These are phyloP conservation scores for Globisporangium abappressorium DNA, from an alignment of 352 stramenopile species.

Conservation along the genomic window DNA sequence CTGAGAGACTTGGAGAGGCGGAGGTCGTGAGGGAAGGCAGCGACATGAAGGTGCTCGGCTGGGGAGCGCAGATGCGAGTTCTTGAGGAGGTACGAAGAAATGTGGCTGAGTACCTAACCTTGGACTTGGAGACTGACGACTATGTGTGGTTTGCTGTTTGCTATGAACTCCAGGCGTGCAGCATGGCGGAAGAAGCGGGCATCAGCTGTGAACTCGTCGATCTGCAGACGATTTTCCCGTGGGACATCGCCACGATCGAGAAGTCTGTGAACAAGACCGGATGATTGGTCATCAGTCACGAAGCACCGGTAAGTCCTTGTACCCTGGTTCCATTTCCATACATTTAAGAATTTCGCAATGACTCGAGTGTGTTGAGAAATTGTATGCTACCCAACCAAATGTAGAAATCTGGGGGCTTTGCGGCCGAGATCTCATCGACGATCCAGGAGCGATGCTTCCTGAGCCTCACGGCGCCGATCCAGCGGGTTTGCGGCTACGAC, in stretches of 20 bases:
- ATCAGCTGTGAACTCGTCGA: slow-evolving; percentile 98
- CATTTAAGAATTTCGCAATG: too few relatives aligned
- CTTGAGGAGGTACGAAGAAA: not conserved
- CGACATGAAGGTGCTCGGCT: too few relatives aligned
- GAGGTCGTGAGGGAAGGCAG: too few relatives aligned
- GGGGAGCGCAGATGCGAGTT: not conserved
- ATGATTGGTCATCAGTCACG: slow-evolving; percentile 95
- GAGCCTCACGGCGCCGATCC: slow-evolving; percentile 94
- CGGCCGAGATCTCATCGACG: slow-evolving; percentile 93
- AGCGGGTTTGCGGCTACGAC: slow-evolving; percentile 94
- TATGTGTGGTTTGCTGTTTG: slow-evolving; percentile 33
- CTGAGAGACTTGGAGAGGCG: too few relatives aligned
- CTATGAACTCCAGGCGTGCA: slow-evolving; percentile 53
- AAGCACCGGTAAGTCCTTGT: slow-evolving; percentile 86
- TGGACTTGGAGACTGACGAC: too few relatives aligned
- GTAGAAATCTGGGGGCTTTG: slow-evolving; percentile 92
- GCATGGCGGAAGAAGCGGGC: slow-evolving; percentile 88
- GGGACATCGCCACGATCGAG: slow-evolving; percentile 94
- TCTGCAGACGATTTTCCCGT: slow-evolving; percentile 97
- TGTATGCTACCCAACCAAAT: too few relatives aligned
- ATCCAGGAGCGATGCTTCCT: slow-evolving; percentile 95
- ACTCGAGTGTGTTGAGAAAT: not conserved
- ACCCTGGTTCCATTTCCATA: not conserved
- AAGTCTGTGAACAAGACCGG: slow-evolving; percentile 97
- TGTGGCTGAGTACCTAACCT: slow-evolving; percentile 5